Evolutionary conservation across 176 grass and related monocot genomes (phyloP).

Genomic region (Melocanna baccifera): DNA sequence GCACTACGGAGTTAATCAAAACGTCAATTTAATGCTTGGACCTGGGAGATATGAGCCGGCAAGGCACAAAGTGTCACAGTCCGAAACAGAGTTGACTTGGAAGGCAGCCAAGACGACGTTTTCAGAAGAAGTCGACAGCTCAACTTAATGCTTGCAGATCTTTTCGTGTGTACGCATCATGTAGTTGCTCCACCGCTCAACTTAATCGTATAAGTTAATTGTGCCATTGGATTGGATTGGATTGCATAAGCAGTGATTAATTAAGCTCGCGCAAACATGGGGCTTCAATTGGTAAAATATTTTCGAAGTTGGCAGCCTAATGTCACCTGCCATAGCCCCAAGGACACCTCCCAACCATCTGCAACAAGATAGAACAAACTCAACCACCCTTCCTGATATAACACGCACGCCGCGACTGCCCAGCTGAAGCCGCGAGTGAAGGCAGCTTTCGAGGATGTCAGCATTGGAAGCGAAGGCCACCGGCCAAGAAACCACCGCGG

Average conservation of each 20-base stretch:
- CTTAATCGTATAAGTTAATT: too few species aligned
- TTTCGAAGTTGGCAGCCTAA: conserved; percentile 2
- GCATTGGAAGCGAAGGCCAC: neutral
- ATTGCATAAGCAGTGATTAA: neutral
- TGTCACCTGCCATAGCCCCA: neutral
- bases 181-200: too few species aligned
- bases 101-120: too few species aligned
- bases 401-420: neutral
- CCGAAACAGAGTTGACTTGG: too few species aligned
- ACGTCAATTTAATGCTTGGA: too few species aligned
- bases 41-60: too few species aligned
- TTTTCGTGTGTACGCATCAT: too few species aligned
- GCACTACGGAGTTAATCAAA: too few species aligned
- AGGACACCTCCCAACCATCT: conserved; percentile 14
- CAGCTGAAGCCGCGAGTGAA: neutral
- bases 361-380: neutral
- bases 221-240: too few species aligned
- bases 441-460: neutral
- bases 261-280: neutral
- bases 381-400: neutral
- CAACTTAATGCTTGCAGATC: too few species aligned
- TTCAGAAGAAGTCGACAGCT: too few species aligned
- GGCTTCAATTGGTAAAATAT: neutral
- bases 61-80: too few species aligned
- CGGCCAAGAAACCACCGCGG: neutral